Conservation (phyloP, 208 protist species). For the Spongospora subterranea region DNA sequence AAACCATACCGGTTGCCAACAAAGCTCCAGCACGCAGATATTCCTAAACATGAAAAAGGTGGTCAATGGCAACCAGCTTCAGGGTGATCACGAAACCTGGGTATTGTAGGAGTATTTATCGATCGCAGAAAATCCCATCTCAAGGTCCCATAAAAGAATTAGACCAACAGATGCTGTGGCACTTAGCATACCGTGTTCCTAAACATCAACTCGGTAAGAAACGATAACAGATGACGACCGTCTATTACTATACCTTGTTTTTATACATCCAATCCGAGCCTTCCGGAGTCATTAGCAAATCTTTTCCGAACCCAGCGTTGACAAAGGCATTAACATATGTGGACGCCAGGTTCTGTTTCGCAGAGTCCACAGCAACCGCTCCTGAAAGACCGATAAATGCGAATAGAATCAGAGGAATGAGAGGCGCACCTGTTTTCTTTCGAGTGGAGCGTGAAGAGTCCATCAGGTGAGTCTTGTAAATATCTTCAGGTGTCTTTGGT, state of each 20-base stretch:
- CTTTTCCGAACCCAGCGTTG: slow-evolving; percentile 95
- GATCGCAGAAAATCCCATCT: slow-evolving; percentile 51
- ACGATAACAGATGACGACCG: slow-evolving; percentile 23
- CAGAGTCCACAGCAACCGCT: slow-evolving; percentile 73
- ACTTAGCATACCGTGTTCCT: slow-evolving; percentile 81
- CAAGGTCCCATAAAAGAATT: slow-evolving; percentile 81
- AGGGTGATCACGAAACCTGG: neutral
- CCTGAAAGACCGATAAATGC: slow-evolving; percentile 33
- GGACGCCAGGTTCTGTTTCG: slow-evolving; percentile 91
- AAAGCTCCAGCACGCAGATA: slow-evolving; percentile 28
- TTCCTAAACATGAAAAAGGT: neutral
- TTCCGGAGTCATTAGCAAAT: slow-evolving; percentile 89
- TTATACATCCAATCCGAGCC: slow-evolving; percentile 82
- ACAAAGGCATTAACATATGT: slow-evolving; percentile 93
- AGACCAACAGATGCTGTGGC: slow-evolving; percentile 94
- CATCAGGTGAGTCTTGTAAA: slow-evolving; percentile 92
- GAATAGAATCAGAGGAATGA: neutral
- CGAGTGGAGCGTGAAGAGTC: slow-evolving; percentile 58
- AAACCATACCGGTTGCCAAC: slow-evolving; percentile 60
- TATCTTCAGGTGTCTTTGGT: slow-evolving; percentile 94
- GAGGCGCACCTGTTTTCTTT: slow-evolving; percentile 4
- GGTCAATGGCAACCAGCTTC: neutral
- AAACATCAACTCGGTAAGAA: neutral
- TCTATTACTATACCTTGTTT: slow-evolving; percentile 95
- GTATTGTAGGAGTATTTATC: slow-evolving; percentile 61